Evolutionary conservation across 2,329 filamentous ascomycete genomes (phyloP), one percentile per base, ranked within the genome.

Genomic region (Cladosporium sp.): DNA sequence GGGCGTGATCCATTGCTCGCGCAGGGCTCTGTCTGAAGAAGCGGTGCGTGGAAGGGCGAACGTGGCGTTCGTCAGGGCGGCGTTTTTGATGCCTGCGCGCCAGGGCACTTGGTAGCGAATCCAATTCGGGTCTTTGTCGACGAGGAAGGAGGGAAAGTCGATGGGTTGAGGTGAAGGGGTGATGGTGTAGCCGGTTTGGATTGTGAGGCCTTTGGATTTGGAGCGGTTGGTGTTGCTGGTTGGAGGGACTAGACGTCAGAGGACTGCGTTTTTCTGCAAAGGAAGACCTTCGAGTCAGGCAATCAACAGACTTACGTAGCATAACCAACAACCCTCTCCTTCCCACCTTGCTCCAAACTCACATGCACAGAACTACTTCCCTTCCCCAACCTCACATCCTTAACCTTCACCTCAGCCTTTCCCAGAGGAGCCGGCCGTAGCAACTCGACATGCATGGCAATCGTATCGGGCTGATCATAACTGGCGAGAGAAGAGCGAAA

Each of bases 41-140:
- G 51, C 51, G 15, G 48, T 51, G 24, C 53, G 40, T 41, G 38
- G 54, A n/a, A 55, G 39, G 34, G 50, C 52, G 41, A 54, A 55
- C 17, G 52, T 50, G 17, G 51, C 48, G 39, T 57, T 56, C 30
- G 47, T 54, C 9, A 58, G 49, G 36, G 53, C 41, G 27, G 51
- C 51, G 24, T 55, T 54, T 8, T 50, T 50, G 13, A 41, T 43
- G 9, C 15, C 15, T 17, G 51, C 43, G 3, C 47, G 51, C 38
- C 55, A 53, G 9, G 45, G 51, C 7, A 55, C 41, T 22, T 58
- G 54, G 43, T 54, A 55, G 48, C 55, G 54, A 43, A 53, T 49
- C 53, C 51, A 57, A 40, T 55, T 44, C n/a, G 49, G 38, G 41
- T 57, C 56, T 37, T 43, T 36, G 17, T 52, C 34, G 13, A 42